phyloP scores from a whole-genome alignment of 2,329 filamentous ascomycete genomes.

The Paecilomyces sp. region DNA sequence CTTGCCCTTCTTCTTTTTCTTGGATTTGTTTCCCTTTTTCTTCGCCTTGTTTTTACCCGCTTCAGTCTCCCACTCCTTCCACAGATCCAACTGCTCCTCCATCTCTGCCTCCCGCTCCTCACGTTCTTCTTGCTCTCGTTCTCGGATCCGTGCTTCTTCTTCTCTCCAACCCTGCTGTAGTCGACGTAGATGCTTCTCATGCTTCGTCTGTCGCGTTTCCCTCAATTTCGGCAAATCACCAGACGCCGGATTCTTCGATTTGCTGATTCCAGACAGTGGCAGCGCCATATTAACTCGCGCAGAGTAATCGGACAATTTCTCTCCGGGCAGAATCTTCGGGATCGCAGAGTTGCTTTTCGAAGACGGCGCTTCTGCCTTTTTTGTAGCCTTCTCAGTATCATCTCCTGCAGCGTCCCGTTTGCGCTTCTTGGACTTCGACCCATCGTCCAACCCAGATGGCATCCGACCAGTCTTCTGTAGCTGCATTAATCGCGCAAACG shows the following conservation, averaged over 20 bases:
- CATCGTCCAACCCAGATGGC: constrained; percentile 12
- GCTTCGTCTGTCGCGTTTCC: constrained; percentile 65
- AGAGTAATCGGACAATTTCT: constrained; percentile 73
- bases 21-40: constrained; percentile 27
- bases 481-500: constrained; percentile 80
- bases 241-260: constrained; percentile 34
- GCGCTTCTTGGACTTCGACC: constrained; percentile 41
- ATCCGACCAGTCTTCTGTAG: constrained; percentile 31
- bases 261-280: constrained; percentile 65
- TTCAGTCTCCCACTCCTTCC: constrained; percentile 56
- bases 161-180: constrained; percentile 54
- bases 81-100: constrained; percentile 56
- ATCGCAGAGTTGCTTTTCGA: constrained; percentile 15
- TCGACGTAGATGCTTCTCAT: constrained; percentile 68
- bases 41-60: constrained; percentile 45
- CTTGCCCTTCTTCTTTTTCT: constrained; percentile 38
- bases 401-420: constrained; percentile 28
- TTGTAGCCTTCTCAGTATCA: constrained; percentile 12
- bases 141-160: constrained; percentile 51
- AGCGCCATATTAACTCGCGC: constrained; percentile 78
- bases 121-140: constrained; percentile 70
- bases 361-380: constrained; percentile 19
- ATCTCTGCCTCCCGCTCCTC: constrained; percentile 58
- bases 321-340: constrained; percentile 73
- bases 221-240: constrained; percentile 22